Base-by-base conservation (phyloP, 2,329 filamentous ascomycete species). In the Cyphellophora attinorum region DNA sequence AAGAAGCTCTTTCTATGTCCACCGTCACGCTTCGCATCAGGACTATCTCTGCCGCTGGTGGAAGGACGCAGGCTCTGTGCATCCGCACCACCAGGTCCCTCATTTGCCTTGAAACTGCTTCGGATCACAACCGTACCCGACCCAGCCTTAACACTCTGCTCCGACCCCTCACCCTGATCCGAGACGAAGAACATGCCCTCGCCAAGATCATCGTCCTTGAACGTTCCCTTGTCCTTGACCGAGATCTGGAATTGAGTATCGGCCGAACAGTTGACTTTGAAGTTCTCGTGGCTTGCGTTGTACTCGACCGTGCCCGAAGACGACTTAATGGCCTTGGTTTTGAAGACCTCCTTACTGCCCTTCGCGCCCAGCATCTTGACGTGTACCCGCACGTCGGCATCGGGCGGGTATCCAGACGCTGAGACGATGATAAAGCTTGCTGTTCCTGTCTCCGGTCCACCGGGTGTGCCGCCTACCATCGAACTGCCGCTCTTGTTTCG, bases 181-280 rank as follows among this genome's bases (percentile, higher is more conserved):
- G 89, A 85, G n/a, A 98, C 75, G 54, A 93, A 88, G 62, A 94
- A 93, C n/a, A 81, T 56, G 4, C 75, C 75, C 52, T 96, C 88
- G 34, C 91, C 91, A 0, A 98, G 70, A 37, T 88, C 80, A 54
- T 93, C 85, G 38, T 77, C 81, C 33, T 84, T 81, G 52, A 96
- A 89, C 1, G 79, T 83, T 51, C 82, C 76, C 52, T 94, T 85
- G 49, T 86, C 81, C 55, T 86, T 86, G 42, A 86, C 86, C 44
- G 83, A 74, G 41, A 98, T 56, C 55, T 85, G 82, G 72, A 95
- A 96, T 52, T 84, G 79, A 14, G 82, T 70, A 49, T 95, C 89
- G 2, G 89, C 79, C 1, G 79, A 73, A 60, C 86, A 93, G 8
- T 70, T 66, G 14, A 82, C 70, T 51, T 79, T 86, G 67, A 91